A percentile compares a stretch with the other conserved stretches of the same genome.
These are phyloP conservation scores for Aegle marmelos DNA, from an alignment of 345 rosid species.

Conservation along the genomic window DNA sequence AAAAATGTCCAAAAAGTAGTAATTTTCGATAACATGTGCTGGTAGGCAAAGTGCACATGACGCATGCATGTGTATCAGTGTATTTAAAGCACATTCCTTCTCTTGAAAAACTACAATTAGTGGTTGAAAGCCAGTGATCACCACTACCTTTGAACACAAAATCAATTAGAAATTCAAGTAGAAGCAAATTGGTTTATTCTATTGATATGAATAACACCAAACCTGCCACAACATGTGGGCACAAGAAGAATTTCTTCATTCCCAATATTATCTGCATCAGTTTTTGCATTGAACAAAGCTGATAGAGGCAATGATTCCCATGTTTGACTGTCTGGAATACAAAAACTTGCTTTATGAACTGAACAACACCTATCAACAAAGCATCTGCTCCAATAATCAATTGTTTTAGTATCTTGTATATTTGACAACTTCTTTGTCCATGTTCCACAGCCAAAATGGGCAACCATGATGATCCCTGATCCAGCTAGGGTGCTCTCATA, in stretches of 20 bases:
- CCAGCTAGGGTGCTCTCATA: conserved; percentile 20
- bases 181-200: background rate
- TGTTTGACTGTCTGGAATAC: conserved; percentile 72
- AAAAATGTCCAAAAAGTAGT: background rate
- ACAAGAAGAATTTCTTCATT: conserved; percentile 53
- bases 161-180: background rate
- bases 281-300: conserved; percentile 37
- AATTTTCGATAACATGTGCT: background rate
- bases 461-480: conserved; percentile 63
- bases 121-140: background rate
- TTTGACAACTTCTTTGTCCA: conserved; percentile 51
- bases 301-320: conserved; percentile 80
- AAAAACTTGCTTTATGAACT: conserved; percentile 57
- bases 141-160: background rate
- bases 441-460: conserved; percentile 81
- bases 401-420: conserved; percentile 18
- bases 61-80: background rate
- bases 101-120: background rate
- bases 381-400: conserved; percentile 64
- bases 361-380: conserved; percentile 52
- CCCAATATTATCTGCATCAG: conserved; percentile 34
- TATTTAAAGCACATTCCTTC: background rate
- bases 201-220: conserved; percentile 1
- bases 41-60: background rate
- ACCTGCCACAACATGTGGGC: conserved; percentile 83